phyloP scores from a whole-genome alignment of 257 asterid genomes.

The Petrea volubilis region DNA sequence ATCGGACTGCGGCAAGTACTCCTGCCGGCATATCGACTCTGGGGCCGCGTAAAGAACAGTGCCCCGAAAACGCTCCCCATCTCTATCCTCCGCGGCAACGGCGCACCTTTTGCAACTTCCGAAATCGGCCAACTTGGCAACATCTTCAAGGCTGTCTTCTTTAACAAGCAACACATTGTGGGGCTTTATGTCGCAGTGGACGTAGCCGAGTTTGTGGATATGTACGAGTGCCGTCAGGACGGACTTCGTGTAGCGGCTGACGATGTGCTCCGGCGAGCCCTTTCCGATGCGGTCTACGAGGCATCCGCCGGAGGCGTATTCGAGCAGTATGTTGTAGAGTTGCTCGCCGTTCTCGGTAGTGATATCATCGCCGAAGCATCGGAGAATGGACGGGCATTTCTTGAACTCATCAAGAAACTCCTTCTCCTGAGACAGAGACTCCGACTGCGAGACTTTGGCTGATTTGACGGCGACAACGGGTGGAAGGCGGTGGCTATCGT shows the following conservation, averaged over 20 bases:
- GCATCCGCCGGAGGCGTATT: slow-evolving; percentile 31
- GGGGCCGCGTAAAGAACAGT: slow-evolving; percentile 31
- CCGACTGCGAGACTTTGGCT: neutral
- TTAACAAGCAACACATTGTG: slow-evolving; percentile 20
- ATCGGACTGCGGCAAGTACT: slow-evolving; percentile 23
- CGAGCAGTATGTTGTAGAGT: slow-evolving; percentile 26
- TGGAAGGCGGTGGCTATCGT: no score
- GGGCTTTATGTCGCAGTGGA: no score
- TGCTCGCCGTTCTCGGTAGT: slow-evolving; percentile 27
- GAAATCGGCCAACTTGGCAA: slow-evolving; percentile 27
- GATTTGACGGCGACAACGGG: slow-evolving; percentile 23
- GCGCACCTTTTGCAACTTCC: slow-evolving; percentile 3
- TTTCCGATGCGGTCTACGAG: slow-evolving; percentile 18
- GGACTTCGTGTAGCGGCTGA: slow-evolving; percentile 19
- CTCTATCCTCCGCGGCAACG: neutral
- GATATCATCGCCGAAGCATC: slow-evolving; percentile 19
- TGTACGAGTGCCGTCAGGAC: slow-evolving; percentile 16
- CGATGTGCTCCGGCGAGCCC: slow-evolving; percentile 21
- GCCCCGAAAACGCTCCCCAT: slow-evolving; percentile 28
- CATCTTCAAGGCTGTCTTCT: neutral
- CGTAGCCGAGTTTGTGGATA: slow-evolving; percentile 25
- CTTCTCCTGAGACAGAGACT: slow-evolving; percentile 10
- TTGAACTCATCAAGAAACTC: slow-evolving; percentile 5
- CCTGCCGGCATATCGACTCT: slow-evolving; percentile 16
- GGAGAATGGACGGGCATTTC: slow-evolving; percentile 7